Percentiles rank a stretch among this genome's conserved stretches.
Conservation (phyloP, 768 basidiomycete genomes). For the Dacryopinax primogenitus region DNA sequence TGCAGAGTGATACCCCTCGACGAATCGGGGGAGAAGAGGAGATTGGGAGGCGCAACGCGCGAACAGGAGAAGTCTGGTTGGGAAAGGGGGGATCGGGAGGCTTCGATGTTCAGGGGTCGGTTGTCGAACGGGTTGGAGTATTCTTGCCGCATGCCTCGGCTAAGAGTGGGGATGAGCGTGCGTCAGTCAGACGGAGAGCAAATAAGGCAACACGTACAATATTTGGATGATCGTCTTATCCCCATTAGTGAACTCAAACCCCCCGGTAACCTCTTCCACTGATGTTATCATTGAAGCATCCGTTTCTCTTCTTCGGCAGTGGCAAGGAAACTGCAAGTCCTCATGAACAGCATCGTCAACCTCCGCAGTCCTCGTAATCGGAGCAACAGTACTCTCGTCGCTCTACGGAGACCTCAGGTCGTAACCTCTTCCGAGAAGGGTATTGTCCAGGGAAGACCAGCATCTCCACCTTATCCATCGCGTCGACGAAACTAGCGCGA, state of each 20-base stretch:
- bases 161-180: constrained; percentile 20
- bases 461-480: neutral
- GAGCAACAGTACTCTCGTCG: too few species aligned
- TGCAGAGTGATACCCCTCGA: too few species aligned
- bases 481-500: neutral
- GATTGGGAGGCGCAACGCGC: constrained; percentile 41
- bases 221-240: constrained; percentile 56
- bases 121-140: constrained; percentile 55
- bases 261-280: neutral
- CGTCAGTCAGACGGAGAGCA: neutral
- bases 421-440: neutral
- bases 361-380: too few species aligned
- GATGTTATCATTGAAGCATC: neutral
- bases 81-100: constrained; percentile 43
- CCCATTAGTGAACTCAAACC: constrained; percentile 29
- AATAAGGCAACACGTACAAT: constrained; percentile 49
- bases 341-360: neutral
- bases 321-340: neutral
- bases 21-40: constrained; percentile 30
- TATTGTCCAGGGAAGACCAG: neutral
- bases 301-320: neutral
- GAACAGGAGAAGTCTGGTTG: constrained; percentile 55
- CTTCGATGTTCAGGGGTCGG: constrained; percentile 34
- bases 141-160: constrained; percentile 52
- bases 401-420: too few species aligned